Conservation (phyloP, 2,329 filamentous ascomycete genomes). For the Clonostachys chloroleuca region DNA sequence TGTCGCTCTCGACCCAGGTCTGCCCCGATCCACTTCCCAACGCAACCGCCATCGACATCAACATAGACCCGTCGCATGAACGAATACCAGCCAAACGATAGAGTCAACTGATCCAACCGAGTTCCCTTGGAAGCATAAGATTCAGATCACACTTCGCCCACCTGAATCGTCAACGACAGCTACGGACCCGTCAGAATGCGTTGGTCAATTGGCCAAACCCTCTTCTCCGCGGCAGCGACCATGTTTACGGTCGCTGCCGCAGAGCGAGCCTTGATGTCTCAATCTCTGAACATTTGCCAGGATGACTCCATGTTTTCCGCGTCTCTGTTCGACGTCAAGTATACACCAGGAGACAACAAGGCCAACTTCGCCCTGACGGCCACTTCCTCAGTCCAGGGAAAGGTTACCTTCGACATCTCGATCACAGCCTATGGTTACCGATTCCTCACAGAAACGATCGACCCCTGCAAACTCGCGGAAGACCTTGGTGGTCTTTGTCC, state of each 20-base stretch:
- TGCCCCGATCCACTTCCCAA: too few relatives aligned
- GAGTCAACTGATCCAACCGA: too few relatives aligned
- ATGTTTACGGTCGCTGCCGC: slow-evolving; percentile 47
- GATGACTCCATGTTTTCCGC: slow-evolving; percentile 81
- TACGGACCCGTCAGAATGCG: slow-evolving; percentile 31
- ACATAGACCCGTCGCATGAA: too few relatives aligned
- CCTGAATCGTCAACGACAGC: too few relatives aligned
- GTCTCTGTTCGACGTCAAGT: slow-evolving; percentile 81
- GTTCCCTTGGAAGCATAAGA: too few relatives aligned
- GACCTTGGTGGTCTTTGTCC: slow-evolving; percentile 76
- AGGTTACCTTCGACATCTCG: slow-evolving; percentile 71
- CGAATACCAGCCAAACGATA: too few relatives aligned
- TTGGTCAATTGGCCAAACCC: slow-evolving; percentile 38
- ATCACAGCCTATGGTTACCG: slow-evolving; percentile 81
- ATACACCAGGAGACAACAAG: slow-evolving; percentile 70
- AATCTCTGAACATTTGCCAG: slow-evolving; percentile 81
- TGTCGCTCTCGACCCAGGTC: too few relatives aligned
- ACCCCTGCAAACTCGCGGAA: slow-evolving; percentile 64
- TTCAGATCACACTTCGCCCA: too few relatives aligned
- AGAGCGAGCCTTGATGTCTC: slow-evolving; percentile 69
- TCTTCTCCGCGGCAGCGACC: slow-evolving; percentile 36
- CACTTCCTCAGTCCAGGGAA: slow-evolving; percentile 77
- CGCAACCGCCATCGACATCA: too few relatives aligned
- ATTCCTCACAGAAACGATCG: slow-evolving; percentile 60
- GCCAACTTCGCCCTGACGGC: slow-evolving; percentile 73